phyloP scores from a whole-genome alignment of 345 rosid genomes.

The Isatis tinctoria region DNA sequence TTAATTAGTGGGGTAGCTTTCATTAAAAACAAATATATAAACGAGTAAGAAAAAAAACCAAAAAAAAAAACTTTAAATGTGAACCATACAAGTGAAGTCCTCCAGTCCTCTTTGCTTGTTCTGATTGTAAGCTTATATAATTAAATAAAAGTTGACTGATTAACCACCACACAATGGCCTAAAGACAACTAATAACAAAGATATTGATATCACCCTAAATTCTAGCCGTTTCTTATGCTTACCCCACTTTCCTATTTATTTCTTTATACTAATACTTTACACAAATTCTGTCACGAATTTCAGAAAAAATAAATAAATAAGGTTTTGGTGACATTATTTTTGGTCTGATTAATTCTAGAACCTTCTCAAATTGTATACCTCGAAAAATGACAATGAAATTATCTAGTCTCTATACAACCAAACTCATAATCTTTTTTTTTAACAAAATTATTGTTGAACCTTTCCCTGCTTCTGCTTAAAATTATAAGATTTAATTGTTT shows the following conservation, averaged over 20 bases:
- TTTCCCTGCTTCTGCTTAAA: too few species aligned
- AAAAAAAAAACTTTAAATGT: slow-evolving; percentile 41
- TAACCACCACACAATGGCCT: slow-evolving; percentile 31
- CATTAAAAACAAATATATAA: slow-evolving; percentile 2
- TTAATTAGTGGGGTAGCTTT: slow-evolving; percentile 15
- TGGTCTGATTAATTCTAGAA: neutral
- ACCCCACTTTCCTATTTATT: neutral
- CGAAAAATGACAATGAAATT: neutral
- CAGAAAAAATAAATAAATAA: neutral
- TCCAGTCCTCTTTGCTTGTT: slow-evolving; percentile 33
- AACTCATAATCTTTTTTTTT: too few species aligned
- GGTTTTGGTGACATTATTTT: neutral
- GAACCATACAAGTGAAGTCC: slow-evolving; percentile 41
- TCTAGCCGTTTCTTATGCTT: slow-evolving; percentile 19
- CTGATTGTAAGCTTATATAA: slow-evolving; percentile 18
- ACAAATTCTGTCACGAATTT: neutral
- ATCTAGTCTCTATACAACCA: neutral
- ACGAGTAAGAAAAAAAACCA: slow-evolving; percentile 1
- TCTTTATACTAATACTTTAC: neutral
- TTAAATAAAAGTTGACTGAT: slow-evolving; percentile 22
- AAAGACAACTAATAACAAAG: slow-evolving; percentile 38
- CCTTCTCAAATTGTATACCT: neutral
- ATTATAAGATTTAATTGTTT: too few species aligned
- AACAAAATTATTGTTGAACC: too few species aligned
- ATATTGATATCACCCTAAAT: slow-evolving; percentile 18